Evolutionary conservation across 352 stramenopile species (phyloP).

Genomic region (Pythium phragmitis): DNA sequence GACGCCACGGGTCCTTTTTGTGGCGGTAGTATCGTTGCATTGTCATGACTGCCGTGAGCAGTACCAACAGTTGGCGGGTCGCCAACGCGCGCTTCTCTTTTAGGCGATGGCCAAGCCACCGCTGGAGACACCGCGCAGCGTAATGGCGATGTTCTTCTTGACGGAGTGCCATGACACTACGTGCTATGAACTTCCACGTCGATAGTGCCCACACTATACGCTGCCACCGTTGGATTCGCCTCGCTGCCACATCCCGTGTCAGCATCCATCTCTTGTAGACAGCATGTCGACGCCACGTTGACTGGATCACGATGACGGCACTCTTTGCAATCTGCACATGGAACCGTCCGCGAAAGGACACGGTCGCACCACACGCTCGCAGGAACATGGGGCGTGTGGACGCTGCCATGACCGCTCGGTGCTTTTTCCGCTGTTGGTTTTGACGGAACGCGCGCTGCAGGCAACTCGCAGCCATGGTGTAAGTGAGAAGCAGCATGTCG

Average conservation of each 20-base stretch:
- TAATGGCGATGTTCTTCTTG: not conserved
- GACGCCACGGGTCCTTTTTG: constrained; percentile 36
- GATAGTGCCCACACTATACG: not conserved
- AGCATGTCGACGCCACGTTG: constrained; percentile 44
- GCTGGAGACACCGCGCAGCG: constrained; percentile 5
- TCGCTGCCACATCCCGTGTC: not conserved
- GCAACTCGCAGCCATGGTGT: constrained; percentile 40
- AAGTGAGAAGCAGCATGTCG: constrained; percentile 27
- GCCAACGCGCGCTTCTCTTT: constrained; percentile 18
- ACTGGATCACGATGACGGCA: constrained; percentile 45
- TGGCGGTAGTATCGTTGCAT: constrained; percentile 45
- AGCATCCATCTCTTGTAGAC: constrained; percentile 17
- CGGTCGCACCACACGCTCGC: constrained; percentile 26
- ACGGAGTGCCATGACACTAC: not conserved
- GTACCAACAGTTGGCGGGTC: constrained; percentile 21
- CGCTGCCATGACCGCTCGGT: constrained; percentile 31
- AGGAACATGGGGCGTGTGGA: constrained; percentile 54
- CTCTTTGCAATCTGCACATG: constrained; percentile 41
- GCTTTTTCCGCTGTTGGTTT: constrained; percentile 30
- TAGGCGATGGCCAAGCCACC: not conserved
- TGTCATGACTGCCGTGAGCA: constrained; percentile 28
- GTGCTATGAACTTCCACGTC: constrained; percentile 16
- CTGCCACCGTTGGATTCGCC: constrained; percentile 16
- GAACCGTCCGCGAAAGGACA: constrained; percentile 36
- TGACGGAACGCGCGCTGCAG: constrained; percentile 50